phyloP scores from a whole-genome alignment of 352 stramenopile genomes.

The Globisporangium megalacanthum region DNA sequence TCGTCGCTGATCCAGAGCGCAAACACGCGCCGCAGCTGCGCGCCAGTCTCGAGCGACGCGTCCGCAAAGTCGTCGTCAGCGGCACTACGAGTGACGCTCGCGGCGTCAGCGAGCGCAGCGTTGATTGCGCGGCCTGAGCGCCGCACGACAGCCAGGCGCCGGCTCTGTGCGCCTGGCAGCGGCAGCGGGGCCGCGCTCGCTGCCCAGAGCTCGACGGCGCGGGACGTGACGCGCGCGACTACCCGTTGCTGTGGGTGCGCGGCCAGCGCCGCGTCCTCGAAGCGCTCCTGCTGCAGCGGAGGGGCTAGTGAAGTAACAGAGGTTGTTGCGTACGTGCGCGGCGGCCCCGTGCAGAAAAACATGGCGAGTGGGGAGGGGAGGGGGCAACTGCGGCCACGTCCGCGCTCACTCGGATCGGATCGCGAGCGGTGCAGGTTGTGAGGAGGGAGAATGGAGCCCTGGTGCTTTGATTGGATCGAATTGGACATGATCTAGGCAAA shows the following conservation, averaged over 20 bases:
- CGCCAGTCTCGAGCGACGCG: neutral
- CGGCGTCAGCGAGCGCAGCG: neutral
- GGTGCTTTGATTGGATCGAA: neutral
- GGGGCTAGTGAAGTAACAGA: neutral
- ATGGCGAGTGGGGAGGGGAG: slow-evolving; percentile 18
- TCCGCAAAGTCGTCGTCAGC: slow-evolving; percentile 3
- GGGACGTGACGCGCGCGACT: slow-evolving; percentile 49
- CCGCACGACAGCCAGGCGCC: slow-evolving; percentile 29
- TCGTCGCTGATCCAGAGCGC: slow-evolving; percentile 47
- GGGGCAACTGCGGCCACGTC: neutral
- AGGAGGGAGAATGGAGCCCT: too few relatives aligned
- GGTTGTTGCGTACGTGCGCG: slow-evolving; percentile 45
- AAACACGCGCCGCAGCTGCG: slow-evolving; percentile 28
- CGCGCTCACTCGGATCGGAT: too few relatives aligned
- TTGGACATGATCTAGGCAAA: too few relatives aligned
- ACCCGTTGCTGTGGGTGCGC: slow-evolving; percentile 47
- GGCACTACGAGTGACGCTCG: neutral
- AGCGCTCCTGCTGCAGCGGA: slow-evolving; percentile 10
- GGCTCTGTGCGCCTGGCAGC: slow-evolving; percentile 23
- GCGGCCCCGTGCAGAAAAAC: slow-evolving; percentile 70
- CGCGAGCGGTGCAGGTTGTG: too few relatives aligned
- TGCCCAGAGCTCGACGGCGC: slow-evolving; percentile 43
- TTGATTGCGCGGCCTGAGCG: slow-evolving; percentile 24
- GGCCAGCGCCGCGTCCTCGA: slow-evolving; percentile 46
- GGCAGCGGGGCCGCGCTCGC: slow-evolving; percentile 14